Percentiles rank a stretch among this genome's conserved stretches.
Evolutionary conservation across 1,139 yeast species (phyloP).

Genomic region (Pneumocystis jirovecii): DNA sequence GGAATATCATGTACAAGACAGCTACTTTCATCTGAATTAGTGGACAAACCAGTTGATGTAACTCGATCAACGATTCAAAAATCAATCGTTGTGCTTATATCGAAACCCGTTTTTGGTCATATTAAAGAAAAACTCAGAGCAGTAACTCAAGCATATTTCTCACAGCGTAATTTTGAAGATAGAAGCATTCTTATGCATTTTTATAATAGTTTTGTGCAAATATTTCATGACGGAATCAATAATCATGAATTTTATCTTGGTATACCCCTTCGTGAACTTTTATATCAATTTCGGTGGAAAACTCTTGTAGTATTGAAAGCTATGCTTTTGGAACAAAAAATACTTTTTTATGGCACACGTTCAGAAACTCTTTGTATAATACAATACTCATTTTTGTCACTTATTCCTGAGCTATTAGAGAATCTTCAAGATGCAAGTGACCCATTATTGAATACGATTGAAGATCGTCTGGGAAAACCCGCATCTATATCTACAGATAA

Average conservation of each 20-base stretch:
- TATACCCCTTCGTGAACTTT: slow-evolving; percentile 49
- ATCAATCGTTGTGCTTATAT: slow-evolving; percentile 71
- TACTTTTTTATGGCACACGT: slow-evolving; percentile 54
- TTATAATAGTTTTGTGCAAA: slow-evolving; percentile 51
- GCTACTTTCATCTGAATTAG: slow-evolving; percentile 47
- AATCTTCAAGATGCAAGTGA: slow-evolving; percentile 68
- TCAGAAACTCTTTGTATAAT: slow-evolving; percentile 62
- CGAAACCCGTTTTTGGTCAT: slow-evolving; percentile 73
- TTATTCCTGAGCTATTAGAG: slow-evolving; percentile 38
- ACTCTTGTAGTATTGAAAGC: slow-evolving; percentile 63
- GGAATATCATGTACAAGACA: slow-evolving; percentile 92
- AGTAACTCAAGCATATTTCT: slow-evolving; percentile 72
- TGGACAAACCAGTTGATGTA: slow-evolving; percentile 46
- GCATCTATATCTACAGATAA: slow-evolving; percentile 66
- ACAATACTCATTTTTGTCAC: slow-evolving; percentile 38
- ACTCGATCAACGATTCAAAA: slow-evolving; percentile 87
- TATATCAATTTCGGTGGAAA: slow-evolving; percentile 44
- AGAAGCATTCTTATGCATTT: slow-evolving; percentile 50
- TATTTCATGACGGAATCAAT: slow-evolving; percentile 27
- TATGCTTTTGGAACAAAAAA: slow-evolving; percentile 53
- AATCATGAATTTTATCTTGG: slow-evolving; percentile 60
- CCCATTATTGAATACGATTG: slow-evolving; percentile 49
- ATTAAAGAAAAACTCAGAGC: slow-evolving; percentile 81
- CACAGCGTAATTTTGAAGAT: slow-evolving; percentile 65
- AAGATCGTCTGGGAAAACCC: slow-evolving; percentile 40